A percentile compares a stretch with the other conserved stretches of the same genome.
These are phyloP conservation scores for Dichotomocladium elegans DNA, from an alignment of 371 early-diverging fungal genomes.

Conservation along the genomic window DNA sequence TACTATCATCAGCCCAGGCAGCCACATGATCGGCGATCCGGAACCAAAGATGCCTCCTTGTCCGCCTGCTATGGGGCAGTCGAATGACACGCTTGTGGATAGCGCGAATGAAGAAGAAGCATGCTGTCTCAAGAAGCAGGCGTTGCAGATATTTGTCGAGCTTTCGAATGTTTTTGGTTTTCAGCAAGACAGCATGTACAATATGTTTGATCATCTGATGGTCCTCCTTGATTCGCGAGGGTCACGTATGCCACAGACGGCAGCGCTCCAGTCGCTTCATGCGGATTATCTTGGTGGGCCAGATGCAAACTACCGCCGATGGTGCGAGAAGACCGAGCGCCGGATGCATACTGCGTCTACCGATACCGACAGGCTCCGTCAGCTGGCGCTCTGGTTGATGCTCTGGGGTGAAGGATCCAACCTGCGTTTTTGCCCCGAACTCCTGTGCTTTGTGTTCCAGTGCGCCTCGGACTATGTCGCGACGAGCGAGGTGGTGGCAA, in stretches of 20 bases:
- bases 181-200: slow-evolving; percentile 75
- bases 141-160: slow-evolving; percentile 8
- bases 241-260: slow-evolving; percentile 70
- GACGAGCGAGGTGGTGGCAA: slow-evolving; percentile 3
- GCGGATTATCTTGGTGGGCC: slow-evolving; percentile 84
- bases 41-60: too few relatives aligned
- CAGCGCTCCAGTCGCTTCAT: slow-evolving; percentile 75
- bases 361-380: slow-evolving; percentile 64
- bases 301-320: slow-evolving; percentile 80
- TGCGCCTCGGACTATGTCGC: slow-evolving; percentile 59
- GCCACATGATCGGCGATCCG: background rate
- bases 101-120: background rate
- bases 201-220: slow-evolving; percentile 75
- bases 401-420: slow-evolving; percentile 89
- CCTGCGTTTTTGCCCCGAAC: slow-evolving; percentile 76
- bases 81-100: slow-evolving; percentile 11
- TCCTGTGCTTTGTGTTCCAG: slow-evolving; percentile 79
- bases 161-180: slow-evolving; percentile 61
- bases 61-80: background rate
- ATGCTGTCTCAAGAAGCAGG: background rate
- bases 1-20: background rate
- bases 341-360: slow-evolving; percentile 71
- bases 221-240: slow-evolving; percentile 81
- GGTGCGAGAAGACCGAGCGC: slow-evolving; percentile 28
- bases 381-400: slow-evolving; percentile 74